These are phyloP conservation scores for Aspergillus carbonarius DNA, from an alignment of 2,329 filamentous ascomycete genomes.

Conservation along the genomic window DNA sequence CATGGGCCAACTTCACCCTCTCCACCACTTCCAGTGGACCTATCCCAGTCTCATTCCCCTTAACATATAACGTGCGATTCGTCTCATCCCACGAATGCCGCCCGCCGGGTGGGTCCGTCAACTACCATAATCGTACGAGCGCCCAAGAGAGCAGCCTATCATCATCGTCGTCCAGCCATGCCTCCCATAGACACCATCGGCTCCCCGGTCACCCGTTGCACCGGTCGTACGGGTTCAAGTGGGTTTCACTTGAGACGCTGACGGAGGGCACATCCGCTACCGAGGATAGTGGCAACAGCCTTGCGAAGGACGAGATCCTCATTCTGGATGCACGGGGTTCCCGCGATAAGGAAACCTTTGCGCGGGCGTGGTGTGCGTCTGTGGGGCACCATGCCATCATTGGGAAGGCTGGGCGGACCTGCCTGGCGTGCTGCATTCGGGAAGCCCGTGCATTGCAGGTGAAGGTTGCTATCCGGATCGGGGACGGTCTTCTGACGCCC, in stretches of 20 bases:
- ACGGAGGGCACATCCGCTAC: slow-evolving; percentile 12
- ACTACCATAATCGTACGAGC: not conserved
- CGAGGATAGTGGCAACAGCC: not conserved
- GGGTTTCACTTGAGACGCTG: slow-evolving; percentile 30
- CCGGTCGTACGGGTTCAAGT: slow-evolving; percentile 33
- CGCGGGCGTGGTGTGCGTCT: slow-evolving; percentile 46
- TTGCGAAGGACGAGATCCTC: slow-evolving; percentile 24
- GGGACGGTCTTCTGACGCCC: slow-evolving; percentile 16
- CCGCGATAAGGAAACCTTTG: slow-evolving; percentile 40
- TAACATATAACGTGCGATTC: slow-evolving; percentile 55
- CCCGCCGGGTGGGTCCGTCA: slow-evolving; percentile 40
- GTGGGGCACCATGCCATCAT: slow-evolving; percentile 44
- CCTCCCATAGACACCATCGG: slow-evolving; percentile 21
- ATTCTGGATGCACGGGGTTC: slow-evolving; percentile 39
- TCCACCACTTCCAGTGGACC: slow-evolving; percentile 8
- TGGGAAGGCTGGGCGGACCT: slow-evolving; percentile 39
- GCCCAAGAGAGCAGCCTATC: not conserved
- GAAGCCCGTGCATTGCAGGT: slow-evolving; percentile 44
- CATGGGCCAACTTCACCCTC: slow-evolving; percentile 30
- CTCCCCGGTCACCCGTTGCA: slow-evolving; percentile 42
- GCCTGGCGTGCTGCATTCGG: slow-evolving; percentile 43
- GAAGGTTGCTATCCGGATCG: slow-evolving; percentile 41
- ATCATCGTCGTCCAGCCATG: slow-evolving; percentile 7
- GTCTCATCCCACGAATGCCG: slow-evolving; percentile 56
- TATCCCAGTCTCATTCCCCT: slow-evolving; percentile 34